Conservation (phyloP, 1,284 basidiomycete species). For the Ustilago xerochloae region DNA sequence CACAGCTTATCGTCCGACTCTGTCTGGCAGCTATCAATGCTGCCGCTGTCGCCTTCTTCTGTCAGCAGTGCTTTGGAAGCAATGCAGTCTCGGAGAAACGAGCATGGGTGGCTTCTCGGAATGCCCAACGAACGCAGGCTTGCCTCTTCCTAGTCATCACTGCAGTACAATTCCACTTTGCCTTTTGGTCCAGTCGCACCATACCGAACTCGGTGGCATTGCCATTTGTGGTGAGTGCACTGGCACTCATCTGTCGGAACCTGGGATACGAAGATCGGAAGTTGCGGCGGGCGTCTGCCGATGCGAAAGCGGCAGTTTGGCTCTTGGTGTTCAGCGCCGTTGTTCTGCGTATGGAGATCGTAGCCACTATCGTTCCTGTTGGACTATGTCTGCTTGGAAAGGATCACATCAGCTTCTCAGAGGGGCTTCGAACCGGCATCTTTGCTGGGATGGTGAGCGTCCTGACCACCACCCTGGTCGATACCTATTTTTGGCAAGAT, state of each 20-base stretch:
- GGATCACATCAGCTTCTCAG: slow-evolving; percentile 19
- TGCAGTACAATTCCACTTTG: slow-evolving; percentile 86
- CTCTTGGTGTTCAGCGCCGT: slow-evolving; percentile 77
- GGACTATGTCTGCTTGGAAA: slow-evolving; percentile 44
- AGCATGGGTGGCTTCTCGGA: too few species aligned
- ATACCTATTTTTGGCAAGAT: slow-evolving; percentile 85
- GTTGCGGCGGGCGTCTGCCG: slow-evolving; percentile 11
- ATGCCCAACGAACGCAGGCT: neutral
- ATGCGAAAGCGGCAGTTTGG: slow-evolving; percentile 63
- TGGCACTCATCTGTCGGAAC: slow-evolving; percentile 73
- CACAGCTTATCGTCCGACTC: slow-evolving; percentile 79
- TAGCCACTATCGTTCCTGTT: slow-evolving; percentile 62
- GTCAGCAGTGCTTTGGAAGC: slow-evolving; percentile 72
- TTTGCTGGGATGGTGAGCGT: slow-evolving; percentile 11
- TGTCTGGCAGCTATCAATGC: slow-evolving; percentile 78
- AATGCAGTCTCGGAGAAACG: neutral
- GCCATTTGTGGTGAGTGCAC: slow-evolving; percentile 77
- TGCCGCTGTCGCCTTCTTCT: slow-evolving; percentile 75
- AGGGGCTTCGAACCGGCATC: slow-evolving; percentile 25
- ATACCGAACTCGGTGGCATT: slow-evolving; percentile 94
- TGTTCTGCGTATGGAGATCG: slow-evolving; percentile 84
- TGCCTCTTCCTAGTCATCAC: slow-evolving; percentile 74
- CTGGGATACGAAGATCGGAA: neutral
- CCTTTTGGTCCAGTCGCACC: slow-evolving; percentile 91
- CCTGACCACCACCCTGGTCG: slow-evolving; percentile 72